Base-by-base conservation (phyloP, 2,329 filamentous ascomycete species). In the Beauveria sp. region DNA sequence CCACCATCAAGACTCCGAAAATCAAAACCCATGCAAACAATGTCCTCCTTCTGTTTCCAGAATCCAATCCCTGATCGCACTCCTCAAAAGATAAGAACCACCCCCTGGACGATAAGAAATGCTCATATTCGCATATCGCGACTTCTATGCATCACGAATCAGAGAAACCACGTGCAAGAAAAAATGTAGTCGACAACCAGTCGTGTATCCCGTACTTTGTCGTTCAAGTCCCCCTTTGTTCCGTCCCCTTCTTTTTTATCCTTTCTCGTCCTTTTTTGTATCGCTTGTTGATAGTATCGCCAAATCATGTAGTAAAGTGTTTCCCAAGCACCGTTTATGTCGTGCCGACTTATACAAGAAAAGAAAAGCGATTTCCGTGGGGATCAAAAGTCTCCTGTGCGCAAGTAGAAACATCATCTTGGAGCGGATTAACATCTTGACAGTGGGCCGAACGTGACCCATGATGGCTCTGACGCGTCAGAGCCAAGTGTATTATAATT, bases 321-420 rank as follows among this genome's bases (percentile, higher is more conserved):
- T 34, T 51, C 48, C 53, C 30, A 43, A 28, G 26, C 51, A 41
- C 34, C 22, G 12, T 46, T 57, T 55, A 48, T 41, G 30, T n/a
- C 48, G 26, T 28, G 34, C 34, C 34, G 44, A 48, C 44, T n/a
- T 28, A 51, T 51, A 48, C 55, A 56, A 56, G 22, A 47, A 55
- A 55, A 16, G 26, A 28, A 41, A 37, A 55, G 44, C 34, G 24
- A 57, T 5, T 8, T 58, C n/a, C 20, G 44, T n/a, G 43, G 46
- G 30, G 24, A 37, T 41, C 1, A 41, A n/a, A 18, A n/a, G 55
- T 47, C 26, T 47, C 43, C 54, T 16, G 20, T 34, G 24, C 47
- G 20, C 30, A 41, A 58, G 48, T 59, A 44, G 24, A 59, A 59
- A 59, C 47, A 59, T 44, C 41, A 59, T 59, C 5, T 37, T 37